These are phyloP conservation scores for Cyclaneusma minus DNA, from an alignment of 2,329 filamentous ascomycete species.

Conservation along the genomic window DNA sequence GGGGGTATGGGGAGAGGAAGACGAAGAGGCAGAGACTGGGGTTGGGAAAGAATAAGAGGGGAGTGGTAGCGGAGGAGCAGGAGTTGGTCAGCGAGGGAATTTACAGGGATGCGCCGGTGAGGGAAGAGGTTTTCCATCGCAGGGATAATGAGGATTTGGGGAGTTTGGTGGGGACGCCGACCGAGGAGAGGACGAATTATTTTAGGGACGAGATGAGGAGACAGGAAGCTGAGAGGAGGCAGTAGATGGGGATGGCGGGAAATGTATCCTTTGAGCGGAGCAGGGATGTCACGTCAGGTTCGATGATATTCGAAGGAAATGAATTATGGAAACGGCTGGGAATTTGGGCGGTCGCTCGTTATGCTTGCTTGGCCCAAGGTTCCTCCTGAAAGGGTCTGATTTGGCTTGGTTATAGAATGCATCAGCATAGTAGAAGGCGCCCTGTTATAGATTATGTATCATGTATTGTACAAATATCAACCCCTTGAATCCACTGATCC, in stretches of 20 bases:
- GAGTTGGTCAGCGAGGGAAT: conserved; percentile 9
- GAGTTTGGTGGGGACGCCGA: conserved; percentile 11
- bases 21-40: conserved; percentile 15
- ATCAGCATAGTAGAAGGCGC: too few species aligned
- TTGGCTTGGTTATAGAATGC: too few species aligned
- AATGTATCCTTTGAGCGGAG: too few species aligned
- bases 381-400: too few species aligned
- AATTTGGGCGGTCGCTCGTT: too few species aligned
- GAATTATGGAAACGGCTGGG: too few species aligned
- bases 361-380: too few species aligned
- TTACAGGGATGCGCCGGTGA: conserved; percentile 8
- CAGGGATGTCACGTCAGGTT: too few species aligned
- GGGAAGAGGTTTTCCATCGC: conserved; percentile 2
- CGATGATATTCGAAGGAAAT: too few species aligned
- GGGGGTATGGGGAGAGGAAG: conserved; percentile 15
- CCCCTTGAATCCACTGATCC: too few species aligned
- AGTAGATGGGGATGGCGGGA: neutral
- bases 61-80: conserved; percentile 11
- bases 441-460: too few species aligned
- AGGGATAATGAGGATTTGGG: conserved; percentile 10
- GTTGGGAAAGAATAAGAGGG: conserved; percentile 9
- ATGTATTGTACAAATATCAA: too few species aligned
- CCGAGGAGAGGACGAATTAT: conserved; percentile 8
- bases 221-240: conserved; percentile 2
- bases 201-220: conserved; percentile 9